Conservation (phyloP, 768 basidiomycete genomes). For the Myochromella boudieri region DNA sequence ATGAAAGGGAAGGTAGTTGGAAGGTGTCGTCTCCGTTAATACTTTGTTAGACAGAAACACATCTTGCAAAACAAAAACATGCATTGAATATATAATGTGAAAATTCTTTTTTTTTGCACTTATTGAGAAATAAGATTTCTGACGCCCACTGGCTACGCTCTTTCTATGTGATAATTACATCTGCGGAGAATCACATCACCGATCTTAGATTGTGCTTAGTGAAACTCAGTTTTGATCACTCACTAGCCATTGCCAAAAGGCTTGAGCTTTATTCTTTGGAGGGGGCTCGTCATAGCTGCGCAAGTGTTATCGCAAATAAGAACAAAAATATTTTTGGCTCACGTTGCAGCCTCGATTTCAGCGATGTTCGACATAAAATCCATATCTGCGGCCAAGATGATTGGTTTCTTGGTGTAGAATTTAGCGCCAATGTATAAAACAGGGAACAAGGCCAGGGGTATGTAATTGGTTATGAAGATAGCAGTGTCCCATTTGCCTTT, state of each 20-base stretch:
- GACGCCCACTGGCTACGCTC: too few species aligned
- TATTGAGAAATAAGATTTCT: too few species aligned
- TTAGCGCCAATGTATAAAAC: constrained; percentile 65
- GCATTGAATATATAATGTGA: too few species aligned
- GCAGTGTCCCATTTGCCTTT: constrained; percentile 47
- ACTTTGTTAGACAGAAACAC: too few species aligned
- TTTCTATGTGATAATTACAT: too few species aligned
- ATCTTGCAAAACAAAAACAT: too few species aligned
- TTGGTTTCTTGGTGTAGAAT: constrained; percentile 47
- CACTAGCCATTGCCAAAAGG: constrained; percentile 81
- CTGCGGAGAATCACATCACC: too few species aligned
- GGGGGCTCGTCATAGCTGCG: constrained; percentile 64
- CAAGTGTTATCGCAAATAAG: constrained; percentile 1
- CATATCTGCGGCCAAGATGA: constrained; percentile 65
- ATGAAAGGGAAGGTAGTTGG: too few species aligned
- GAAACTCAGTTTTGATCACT: too few species aligned
- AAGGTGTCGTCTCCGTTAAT: too few species aligned
- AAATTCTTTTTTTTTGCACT: too few species aligned
- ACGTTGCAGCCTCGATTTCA: constrained; percentile 68
- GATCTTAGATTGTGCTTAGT: too few species aligned
- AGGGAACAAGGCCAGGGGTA: constrained; percentile 73
- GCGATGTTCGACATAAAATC: constrained; percentile 76
- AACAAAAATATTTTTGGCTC: constrained; percentile 14
- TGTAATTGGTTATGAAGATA: constrained; percentile 82
- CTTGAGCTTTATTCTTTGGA: constrained; percentile 65